These are phyloP conservation scores for Xylaria intraflava DNA, from an alignment of 495 filamentous ascomycete species.

Conservation along the genomic window DNA sequence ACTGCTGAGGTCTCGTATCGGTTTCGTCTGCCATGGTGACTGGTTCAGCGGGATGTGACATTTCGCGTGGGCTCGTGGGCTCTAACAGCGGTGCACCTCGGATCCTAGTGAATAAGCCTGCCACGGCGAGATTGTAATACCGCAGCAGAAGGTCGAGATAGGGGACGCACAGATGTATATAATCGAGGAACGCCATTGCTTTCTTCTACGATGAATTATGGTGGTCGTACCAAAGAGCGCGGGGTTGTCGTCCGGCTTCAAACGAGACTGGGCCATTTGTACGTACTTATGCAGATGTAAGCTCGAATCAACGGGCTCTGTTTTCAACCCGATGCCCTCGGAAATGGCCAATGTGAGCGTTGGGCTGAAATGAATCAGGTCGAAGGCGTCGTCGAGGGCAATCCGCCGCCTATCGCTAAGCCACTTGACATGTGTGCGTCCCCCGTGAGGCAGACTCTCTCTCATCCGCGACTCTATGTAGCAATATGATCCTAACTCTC, in stretches of 20 bases:
- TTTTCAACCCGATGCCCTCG: background rate
- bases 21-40: conserved; percentile 1
- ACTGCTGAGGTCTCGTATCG: conserved; percentile 7
- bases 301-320: background rate
- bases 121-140: conserved; percentile 1
- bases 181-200: conserved; percentile 3
- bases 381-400: background rate
- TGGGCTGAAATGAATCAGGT: conserved; percentile 9
- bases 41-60: background rate
- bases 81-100: background rate
- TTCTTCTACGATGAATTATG: background rate
- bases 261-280: conserved; percentile 2
- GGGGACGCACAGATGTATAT: conserved; percentile 1
- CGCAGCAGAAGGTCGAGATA: conserved; percentile 1
- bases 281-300: conserved; percentile 3
- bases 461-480: background rate
- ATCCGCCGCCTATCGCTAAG: conserved; percentile 6
- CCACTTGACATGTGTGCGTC: background rate
- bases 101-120: background rate
- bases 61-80: background rate
- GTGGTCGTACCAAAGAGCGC: background rate
- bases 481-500: background rate
- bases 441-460: background rate
- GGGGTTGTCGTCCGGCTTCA: conserved; percentile 3
- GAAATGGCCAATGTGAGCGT: background rate